Evolutionary conservation across 257 asterid genomes (phyloP), one percentile per base, ranked within the genome.

Genomic region (Galeopsis tetrahit): DNA sequence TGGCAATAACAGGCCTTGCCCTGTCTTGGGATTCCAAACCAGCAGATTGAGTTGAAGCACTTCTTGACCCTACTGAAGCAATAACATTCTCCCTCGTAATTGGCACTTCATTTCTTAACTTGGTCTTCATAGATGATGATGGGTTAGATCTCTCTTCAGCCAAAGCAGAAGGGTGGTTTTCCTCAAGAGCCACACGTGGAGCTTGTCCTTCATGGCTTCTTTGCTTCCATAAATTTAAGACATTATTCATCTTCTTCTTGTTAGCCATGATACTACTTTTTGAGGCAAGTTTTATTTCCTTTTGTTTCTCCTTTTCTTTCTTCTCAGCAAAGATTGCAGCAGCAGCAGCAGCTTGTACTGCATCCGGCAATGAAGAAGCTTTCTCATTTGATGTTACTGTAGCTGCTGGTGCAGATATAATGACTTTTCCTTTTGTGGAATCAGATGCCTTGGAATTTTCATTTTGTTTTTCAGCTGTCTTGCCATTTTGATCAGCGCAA

Each of bases 251-350:
- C 87, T 94, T 94, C 86, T 91, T 94, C 81, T 94, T 94, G 85
- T 83, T 94, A 66, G 99, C 99, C 77, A 94, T 78, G 68, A 94
- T 84, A 78, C 98, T 94, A 82, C 89, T 91, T 78, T 91, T 94
- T 51, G 98, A 93, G 49, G 99, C 97, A 35, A 94, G 92, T 75
- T 71, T 88, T 55, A 91, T 94, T 82, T 94, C 99, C 78, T 94
- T 94, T 32, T 85, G 42, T 68, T 81, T 91, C 79, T 91, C 99
- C 83, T 87, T 94, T 84, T 91, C 99, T 84, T 90, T 94, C 90
- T 91, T 94, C 82, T 94, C 98, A 39, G 98, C 99, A 63, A 97
- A 97, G 68, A 87, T 81, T 68, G 99, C 97, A n/a, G 98, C 98
- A 0, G 90, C 88, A 1, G 98, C 99, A 66, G 99, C 99, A 63